phyloP scores from a whole-genome alignment of 2,329 filamentous ascomycete species.

The Fusarium pilosicola region DNA sequence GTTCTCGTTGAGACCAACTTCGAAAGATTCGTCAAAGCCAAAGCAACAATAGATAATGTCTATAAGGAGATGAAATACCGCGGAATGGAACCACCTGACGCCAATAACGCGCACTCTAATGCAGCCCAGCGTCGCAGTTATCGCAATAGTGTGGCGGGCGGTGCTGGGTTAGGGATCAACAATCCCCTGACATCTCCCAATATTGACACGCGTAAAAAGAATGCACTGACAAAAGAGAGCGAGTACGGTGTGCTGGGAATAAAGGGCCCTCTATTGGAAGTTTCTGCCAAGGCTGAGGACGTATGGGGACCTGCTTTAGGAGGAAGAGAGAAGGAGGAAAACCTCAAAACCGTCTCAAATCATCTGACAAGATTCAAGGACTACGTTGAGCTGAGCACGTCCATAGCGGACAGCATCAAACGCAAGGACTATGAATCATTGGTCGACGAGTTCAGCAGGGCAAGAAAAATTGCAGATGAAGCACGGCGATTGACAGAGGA shows the following conservation, averaged over 20 bases:
- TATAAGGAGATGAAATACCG: constrained; percentile 96
- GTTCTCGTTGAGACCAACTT: constrained; percentile 98
- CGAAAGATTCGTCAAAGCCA: constrained; percentile 96
- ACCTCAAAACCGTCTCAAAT: constrained; percentile 79
- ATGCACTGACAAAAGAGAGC: constrained; percentile 90
- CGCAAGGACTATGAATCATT: constrained; percentile 89
- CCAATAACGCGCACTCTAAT: constrained; percentile 60
- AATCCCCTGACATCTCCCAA: constrained; percentile 52
- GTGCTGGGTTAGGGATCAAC: constrained; percentile 50
- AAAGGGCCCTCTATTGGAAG: constrained; percentile 86
- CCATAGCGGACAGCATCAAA: constrained; percentile 85
- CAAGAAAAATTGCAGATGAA: constrained; percentile 83
- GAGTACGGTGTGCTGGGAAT: constrained; percentile 91
- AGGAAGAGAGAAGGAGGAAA: constrained; percentile 89
- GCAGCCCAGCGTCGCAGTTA: constrained; percentile 75
- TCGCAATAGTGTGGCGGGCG: constrained; percentile 60
- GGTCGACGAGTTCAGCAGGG: constrained; percentile 85
- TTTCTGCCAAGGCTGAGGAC: constrained; percentile 93
- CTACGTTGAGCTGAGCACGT: constrained; percentile 82
- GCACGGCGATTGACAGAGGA: constrained; percentile 74
- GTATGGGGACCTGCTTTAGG: constrained; percentile 96
- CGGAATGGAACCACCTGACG: constrained; percentile 63
- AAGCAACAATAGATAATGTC: constrained; percentile 97
- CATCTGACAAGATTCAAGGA: constrained; percentile 83
- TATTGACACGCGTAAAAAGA: constrained; percentile 77